Base-by-base conservation (phyloP, 2,329 filamentous ascomycete genomes). In the Camillea tinctor region DNA sequence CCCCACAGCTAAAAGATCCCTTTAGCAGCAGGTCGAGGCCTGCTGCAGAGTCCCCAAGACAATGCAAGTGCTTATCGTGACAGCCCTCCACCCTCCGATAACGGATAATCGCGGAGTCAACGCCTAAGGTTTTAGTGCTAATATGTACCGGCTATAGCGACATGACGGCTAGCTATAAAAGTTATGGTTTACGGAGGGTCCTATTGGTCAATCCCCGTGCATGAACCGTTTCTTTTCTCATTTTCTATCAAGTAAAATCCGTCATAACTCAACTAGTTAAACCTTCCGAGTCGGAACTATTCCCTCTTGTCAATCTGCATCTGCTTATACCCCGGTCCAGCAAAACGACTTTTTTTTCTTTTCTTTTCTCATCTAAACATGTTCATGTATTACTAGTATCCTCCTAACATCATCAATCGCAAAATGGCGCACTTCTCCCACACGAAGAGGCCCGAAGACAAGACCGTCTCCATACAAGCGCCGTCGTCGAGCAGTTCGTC, bases 381-480 rank as follows among this genome's bases (percentile, higher is more conserved):
- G 44, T 44, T 40, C 44, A 59, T 58, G 55, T 52, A 30, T 49
- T 22, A 52, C 56, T 53, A 26, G 24, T 26, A 26, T 8, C 24
- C 13, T 9, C 26, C 50, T 54, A 26, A n/a, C n/a, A n/a, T n/a
- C 30, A 21, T 50, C 20, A 24, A 44, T 17, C 17, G n/a, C 59
- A 68, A 64, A 58, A 76, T 75, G 74, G 73, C 65, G 52, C 67
- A 69, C 24, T 70, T 68, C 60, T 55, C 60, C 54, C 57, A 67
- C 17, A 5, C 66, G 20, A 64, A 50, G 50, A n/a, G 30, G 11
- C 23, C 51, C 19, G 64, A 62, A 17, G 63, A 40, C 11, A 66
- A 64, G n/a, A 58, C 63, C 40, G 50, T 51, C 21, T 48, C n/a
- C n/a, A n/a, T 58, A 23, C 64, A 64, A 17, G 54, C 59, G n/a